Evolutionary conservation across 2,329 filamentous ascomycete genomes (phyloP).

Genomic region (Juglanconis oblonga): DNA sequence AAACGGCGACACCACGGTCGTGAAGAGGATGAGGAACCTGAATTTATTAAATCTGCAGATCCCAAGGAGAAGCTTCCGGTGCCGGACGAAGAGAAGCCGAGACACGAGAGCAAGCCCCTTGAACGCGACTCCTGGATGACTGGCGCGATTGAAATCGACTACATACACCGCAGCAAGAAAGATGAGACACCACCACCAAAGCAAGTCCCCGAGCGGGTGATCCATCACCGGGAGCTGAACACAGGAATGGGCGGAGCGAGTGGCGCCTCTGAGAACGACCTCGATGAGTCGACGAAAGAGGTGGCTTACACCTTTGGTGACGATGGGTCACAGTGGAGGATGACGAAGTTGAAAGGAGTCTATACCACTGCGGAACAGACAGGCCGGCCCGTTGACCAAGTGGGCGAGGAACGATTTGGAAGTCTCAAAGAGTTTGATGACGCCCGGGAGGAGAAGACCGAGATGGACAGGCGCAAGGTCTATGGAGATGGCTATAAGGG

Average conservation of each 20-base stretch:
- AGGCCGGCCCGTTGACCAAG: slow-evolving; percentile 70
- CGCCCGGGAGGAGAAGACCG: slow-evolving; percentile 87
- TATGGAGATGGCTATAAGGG: slow-evolving; percentile 84
- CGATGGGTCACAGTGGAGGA: slow-evolving; percentile 86
- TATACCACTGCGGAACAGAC: slow-evolving; percentile 76
- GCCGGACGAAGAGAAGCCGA: slow-evolving; percentile 36
- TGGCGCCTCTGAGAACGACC: slow-evolving; percentile 43
- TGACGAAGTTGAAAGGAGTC: slow-evolving; percentile 88
- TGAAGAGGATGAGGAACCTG: slow-evolving; percentile 31
- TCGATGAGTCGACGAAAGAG: slow-evolving; percentile 56
- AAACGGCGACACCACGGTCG: slow-evolving; percentile 21
- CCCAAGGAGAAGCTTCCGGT: slow-evolving; percentile 49
- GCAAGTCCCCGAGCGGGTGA: slow-evolving; percentile 63
- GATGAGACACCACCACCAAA: slow-evolving; percentile 49
- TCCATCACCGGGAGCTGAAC: slow-evolving; percentile 83
- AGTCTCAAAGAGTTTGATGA: slow-evolving; percentile 84
- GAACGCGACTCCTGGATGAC: slow-evolving; percentile 94
- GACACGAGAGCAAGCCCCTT: slow-evolving; percentile 34
- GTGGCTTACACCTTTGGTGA: slow-evolving; percentile 88
- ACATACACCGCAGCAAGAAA: slow-evolving; percentile 63
- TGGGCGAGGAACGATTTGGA: slow-evolving; percentile 80
- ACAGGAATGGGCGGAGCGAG: slow-evolving; percentile 41
- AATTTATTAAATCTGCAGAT: slow-evolving; percentile 41
- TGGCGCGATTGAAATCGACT: slow-evolving; percentile 78
- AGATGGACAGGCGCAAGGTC: slow-evolving; percentile 75